Evolutionary conservation across 768 basidiomycete genomes (phyloP), one percentile per base, ranked within the genome.

Genomic region (Pleurotus pulmonarius): DNA sequence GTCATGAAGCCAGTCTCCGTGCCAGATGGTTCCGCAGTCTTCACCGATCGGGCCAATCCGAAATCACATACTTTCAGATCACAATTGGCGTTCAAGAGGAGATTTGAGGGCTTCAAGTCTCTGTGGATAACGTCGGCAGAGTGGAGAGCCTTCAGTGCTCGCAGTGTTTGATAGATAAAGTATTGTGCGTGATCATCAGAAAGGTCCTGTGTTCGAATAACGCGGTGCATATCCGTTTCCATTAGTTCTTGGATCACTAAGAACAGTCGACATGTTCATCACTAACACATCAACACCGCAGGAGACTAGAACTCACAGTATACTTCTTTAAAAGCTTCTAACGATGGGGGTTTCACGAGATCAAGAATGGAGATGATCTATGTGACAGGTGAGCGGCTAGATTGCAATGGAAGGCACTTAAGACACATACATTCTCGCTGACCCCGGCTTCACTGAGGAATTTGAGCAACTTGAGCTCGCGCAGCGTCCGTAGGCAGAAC

Each of bases 221-320:
- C 95, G 15, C 96, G 89, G 69, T 98, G 95, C 85, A 98, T 87
- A 73, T 95, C 94, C 7, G 94, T 96, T 69, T 95, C 93, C 88
- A 94, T 93, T 63, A 94, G 75, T 67, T 96, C 94, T 73, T 94
- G 91, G 56, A 92, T 88, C 65, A 94, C 88, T 90, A 67, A 55
- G 40, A 49, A 38, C 24, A 26, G 53, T 38, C 18, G 8, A 18
- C 18, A 25, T 20, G 13, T 26, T 59, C 18, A 46, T 26, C 15
- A 18, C 3, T 51, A n/a, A 56, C 44, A 5, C 25, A 44, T 38
- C n/a, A 25, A 29, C 29, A 47, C 60, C 39, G 58, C 49, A 12
- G 25, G 9, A 26, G 24, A 4, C 9, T 41, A 16, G 37, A 40
- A 46, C 45, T 59, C 64, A 82, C 90, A 70, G 64, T 92, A 91